phyloP scores from a whole-genome alignment of 768 basidiomycete species.

The Lyophyllum atratum region DNA sequence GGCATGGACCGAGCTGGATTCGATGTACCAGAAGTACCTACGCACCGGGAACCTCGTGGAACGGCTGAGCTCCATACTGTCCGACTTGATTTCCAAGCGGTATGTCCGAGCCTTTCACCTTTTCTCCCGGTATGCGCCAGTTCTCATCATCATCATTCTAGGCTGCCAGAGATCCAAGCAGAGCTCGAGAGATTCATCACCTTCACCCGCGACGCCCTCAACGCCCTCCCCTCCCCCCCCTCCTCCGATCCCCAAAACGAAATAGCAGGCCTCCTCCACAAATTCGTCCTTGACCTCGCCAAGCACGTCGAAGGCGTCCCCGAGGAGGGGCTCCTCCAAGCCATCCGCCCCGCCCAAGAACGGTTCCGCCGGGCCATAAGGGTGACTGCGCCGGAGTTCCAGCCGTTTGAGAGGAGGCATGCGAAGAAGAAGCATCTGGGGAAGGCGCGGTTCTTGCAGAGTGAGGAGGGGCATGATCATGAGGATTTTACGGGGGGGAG shows the following conservation, averaged over 20 bases:
- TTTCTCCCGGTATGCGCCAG: not conserved
- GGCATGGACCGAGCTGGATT: constrained; percentile 59
- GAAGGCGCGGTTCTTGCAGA: constrained; percentile 33
- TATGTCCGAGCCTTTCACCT: constrained; percentile 23
- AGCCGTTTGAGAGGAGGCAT: constrained; percentile 41
- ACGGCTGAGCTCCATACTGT: constrained; percentile 59
- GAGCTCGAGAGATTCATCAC: constrained; percentile 52
- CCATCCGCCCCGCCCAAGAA: constrained; percentile 50
- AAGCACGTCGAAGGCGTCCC: constrained; percentile 55
- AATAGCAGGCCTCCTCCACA: constrained; percentile 46
- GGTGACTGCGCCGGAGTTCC: constrained; percentile 57
- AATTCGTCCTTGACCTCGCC: constrained; percentile 47
- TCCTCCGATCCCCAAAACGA: constrained; percentile 60
- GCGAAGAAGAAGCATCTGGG: constrained; percentile 14
- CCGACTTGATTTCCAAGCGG: constrained; percentile 64
- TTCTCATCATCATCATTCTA: constrained; percentile 22
- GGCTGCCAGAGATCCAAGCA: constrained; percentile 62
- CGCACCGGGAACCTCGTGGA: constrained; percentile 59
- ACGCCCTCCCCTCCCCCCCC: constrained; percentile 48
- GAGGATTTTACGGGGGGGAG: constrained; percentile 4
- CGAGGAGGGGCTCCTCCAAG: constrained; percentile 54
- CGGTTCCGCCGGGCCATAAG: constrained; percentile 50
- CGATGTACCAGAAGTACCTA: constrained; percentile 50
- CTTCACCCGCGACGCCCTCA: constrained; percentile 33
- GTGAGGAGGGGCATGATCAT: constrained; percentile 37